Conservation (phyloP, 495 filamentous ascomycete species). For the Letharia lupina region DNA sequence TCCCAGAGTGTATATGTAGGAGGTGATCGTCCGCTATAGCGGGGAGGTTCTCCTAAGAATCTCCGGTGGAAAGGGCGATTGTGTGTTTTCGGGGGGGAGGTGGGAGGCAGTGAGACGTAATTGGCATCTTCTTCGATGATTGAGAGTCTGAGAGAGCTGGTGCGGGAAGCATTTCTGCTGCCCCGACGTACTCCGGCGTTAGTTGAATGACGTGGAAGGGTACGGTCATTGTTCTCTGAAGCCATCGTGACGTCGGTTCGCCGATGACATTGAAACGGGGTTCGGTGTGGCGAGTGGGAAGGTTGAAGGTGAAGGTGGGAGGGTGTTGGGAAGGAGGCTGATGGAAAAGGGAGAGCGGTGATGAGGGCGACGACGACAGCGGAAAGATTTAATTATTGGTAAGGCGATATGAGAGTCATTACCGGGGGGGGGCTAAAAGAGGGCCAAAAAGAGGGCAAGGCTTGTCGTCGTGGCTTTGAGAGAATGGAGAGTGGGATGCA, state of each 20-base stretch:
- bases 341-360: background rate
- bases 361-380: background rate
- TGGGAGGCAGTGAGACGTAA: constrained; percentile 9
- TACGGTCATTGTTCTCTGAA: constrained; percentile 2
- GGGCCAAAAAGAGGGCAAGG: too few species aligned
- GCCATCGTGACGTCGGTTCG: background rate
- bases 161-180: constrained; percentile 4
- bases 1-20: constrained; percentile 26
- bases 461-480: too few species aligned
- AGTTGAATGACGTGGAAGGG: constrained; percentile 19
- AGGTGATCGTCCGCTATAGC: constrained; percentile 19
- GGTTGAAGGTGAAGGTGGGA: background rate
- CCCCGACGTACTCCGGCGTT: constrained; percentile 5
- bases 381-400: too few species aligned
- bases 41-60: constrained; percentile 25
- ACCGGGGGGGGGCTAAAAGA: too few species aligned
- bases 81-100: constrained; percentile 7
- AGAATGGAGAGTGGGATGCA: too few species aligned
- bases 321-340: background rate
- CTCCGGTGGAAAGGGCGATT: constrained; percentile 24
- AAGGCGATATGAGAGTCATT: too few species aligned
- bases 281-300: background rate
- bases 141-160: constrained; percentile 24
- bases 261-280: background rate
- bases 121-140: constrained; percentile 25